Conservation (phyloP, 148 eudicot species). For the Silene latifolia region DNA sequence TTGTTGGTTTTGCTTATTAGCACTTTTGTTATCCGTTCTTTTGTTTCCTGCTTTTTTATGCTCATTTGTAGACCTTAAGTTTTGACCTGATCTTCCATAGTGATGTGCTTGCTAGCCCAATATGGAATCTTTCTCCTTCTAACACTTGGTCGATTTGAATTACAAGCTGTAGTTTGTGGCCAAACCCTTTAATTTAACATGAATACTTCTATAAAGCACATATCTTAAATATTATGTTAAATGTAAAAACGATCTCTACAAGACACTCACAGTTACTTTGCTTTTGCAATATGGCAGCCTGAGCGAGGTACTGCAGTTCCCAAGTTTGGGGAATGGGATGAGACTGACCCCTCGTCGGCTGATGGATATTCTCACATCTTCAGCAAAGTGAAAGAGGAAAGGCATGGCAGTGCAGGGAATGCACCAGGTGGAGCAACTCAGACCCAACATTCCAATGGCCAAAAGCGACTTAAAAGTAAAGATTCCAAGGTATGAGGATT, state of each 20-base stretch:
- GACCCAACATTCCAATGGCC: conserved; percentile 36
- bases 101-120: neutral
- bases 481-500: conserved; percentile 43
- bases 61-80: neutral
- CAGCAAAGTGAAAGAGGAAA: conserved; percentile 57
- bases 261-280: neutral
- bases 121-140: neutral
- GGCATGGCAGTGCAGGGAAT: conserved; percentile 48
- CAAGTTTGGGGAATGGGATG: conserved; percentile 79
- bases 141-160: neutral
- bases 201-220: neutral
- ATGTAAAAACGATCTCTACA: neutral
- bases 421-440: conserved; percentile 40
- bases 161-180: neutral
- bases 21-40: neutral
- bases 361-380: conserved; percentile 56
- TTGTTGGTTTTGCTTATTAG: neutral
- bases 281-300: conserved; percentile 41
- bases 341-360: conserved; percentile 57
- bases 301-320: conserved; percentile 44
- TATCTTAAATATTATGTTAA: neutral
- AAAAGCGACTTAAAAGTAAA: conserved; percentile 34
- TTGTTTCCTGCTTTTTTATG: neutral
- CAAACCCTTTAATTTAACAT: neutral
- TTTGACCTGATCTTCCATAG: neutral